These are phyloP conservation scores for Ophiostoma australiae DNA, from an alignment of 2,329 filamentous ascomycete genomes.

Conservation along the genomic window DNA sequence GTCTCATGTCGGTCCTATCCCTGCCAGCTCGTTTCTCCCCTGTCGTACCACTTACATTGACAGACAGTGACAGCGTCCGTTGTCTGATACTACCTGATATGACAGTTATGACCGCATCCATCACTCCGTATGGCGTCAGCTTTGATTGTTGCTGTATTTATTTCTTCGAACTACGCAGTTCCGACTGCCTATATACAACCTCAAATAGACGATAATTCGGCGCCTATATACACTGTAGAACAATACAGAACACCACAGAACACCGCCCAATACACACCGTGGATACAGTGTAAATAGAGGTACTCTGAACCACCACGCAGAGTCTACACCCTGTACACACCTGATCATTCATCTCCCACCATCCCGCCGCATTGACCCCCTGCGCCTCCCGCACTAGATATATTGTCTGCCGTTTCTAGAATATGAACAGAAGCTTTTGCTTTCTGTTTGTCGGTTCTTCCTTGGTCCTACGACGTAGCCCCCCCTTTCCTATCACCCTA, in stretches of 20 bases:
- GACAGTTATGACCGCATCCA: background rate
- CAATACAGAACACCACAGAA: background rate
- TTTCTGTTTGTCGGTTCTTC: background rate
- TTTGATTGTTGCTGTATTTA: background rate
- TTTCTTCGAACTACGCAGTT: background rate
- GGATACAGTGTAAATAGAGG: background rate
- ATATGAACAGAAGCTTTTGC: constrained; percentile 5
- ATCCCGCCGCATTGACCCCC: background rate
- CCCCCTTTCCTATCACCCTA: background rate
- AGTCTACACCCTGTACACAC: background rate
- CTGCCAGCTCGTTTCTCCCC: background rate
- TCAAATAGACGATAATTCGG: background rate
- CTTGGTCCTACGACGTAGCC: background rate
- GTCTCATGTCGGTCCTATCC: background rate
- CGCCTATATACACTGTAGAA: background rate
- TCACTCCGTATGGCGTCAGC: background rate
- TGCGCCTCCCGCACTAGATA: background rate
- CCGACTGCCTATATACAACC: background rate
- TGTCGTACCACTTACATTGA: background rate
- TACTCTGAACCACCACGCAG: background rate
- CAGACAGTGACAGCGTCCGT: background rate
- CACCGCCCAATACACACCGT: background rate
- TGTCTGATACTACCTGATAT: background rate
- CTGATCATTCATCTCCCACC: background rate
- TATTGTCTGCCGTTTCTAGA: constrained; percentile 14